A percentile compares a stretch with the other conserved stretches of the same genome.
Conservation (phyloP, 1,139 yeast species). For the Scheffersomyces lignicola region DNA sequence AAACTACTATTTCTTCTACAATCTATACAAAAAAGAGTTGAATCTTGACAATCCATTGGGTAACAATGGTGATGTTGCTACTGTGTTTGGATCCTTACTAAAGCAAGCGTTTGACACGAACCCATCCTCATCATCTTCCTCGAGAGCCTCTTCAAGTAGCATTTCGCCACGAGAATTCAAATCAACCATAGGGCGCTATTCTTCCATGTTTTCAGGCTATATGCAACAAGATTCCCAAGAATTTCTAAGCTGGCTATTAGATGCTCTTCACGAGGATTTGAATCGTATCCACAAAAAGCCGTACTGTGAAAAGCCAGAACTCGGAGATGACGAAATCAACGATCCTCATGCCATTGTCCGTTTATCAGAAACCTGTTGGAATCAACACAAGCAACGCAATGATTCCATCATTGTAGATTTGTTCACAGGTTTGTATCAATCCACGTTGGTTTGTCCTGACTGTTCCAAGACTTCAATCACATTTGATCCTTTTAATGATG, state of each 20-base stretch:
- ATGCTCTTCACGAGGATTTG: conserved; percentile 91
- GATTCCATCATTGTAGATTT: conserved; percentile 84
- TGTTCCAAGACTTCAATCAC: conserved; percentile 83
- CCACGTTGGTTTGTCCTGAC: conserved; percentile 84
- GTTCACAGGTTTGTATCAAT: conserved; percentile 87
- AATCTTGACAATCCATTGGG: conserved; percentile 79
- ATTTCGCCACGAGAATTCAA: conserved; percentile 77
- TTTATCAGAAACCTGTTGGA: conserved; percentile 80
- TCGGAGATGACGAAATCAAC: conserved; percentile 58
- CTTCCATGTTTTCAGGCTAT: conserved; percentile 82
- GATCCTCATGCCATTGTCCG: conserved; percentile 54
- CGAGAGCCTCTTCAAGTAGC: conserved; percentile 16
- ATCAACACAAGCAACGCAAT: conserved; percentile 73
- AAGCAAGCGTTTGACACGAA: conserved; percentile 51
- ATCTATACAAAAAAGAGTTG: conserved; percentile 64
- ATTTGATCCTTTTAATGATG: conserved; percentile 90
- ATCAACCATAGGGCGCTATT: conserved; percentile 72
- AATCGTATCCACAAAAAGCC: conserved; percentile 83
- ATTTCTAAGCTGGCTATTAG: conserved; percentile 83
- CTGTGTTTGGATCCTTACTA: conserved; percentile 66
- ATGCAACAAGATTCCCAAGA: conserved; percentile 97
- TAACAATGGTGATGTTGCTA: conserved; percentile 76
- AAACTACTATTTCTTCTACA: conserved; percentile 67
- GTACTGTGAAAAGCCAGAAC: conserved; percentile 84
- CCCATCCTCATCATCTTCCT: conserved; percentile 12